Conservation (phyloP, 768 basidiomycete species). For the Leccinum arenicola region DNA sequence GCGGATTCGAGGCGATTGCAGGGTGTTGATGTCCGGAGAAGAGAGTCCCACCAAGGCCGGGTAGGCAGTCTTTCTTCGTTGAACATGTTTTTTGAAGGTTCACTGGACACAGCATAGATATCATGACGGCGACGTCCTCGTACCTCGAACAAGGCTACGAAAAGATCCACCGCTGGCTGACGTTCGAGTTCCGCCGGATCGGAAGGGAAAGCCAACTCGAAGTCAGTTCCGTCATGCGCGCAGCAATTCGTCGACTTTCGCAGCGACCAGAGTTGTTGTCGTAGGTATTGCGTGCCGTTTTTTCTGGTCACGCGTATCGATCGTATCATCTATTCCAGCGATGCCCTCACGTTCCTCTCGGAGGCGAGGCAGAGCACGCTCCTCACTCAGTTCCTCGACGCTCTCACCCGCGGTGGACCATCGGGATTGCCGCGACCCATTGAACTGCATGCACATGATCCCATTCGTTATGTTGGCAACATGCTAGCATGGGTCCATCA, state of each 20-base stretch:
- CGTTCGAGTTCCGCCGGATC: constrained; percentile 79
- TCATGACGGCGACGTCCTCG: constrained; percentile 78
- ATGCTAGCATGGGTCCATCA: constrained; percentile 99
- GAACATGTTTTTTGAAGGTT: not conserved
- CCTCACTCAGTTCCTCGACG: constrained; percentile 78
- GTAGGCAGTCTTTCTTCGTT: constrained; percentile 36
- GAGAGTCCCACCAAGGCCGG: constrained; percentile 76
- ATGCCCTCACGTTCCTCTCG: constrained; percentile 73
- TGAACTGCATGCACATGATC: constrained; percentile 97
- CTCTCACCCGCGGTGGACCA: constrained; percentile 84
- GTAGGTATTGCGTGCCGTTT: constrained; percentile 14
- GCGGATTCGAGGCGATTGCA: constrained; percentile 78
- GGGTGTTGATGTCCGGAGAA: constrained; percentile 83
- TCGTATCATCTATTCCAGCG: constrained; percentile 41
- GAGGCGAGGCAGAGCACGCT: constrained; percentile 81
- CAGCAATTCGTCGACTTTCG: constrained; percentile 72
- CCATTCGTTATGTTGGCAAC: constrained; percentile 93
- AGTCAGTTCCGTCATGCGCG: constrained; percentile 59
- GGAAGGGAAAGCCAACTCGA: constrained; percentile 74
- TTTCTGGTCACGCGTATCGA: not conserved
- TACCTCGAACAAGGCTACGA: constrained; percentile 88
- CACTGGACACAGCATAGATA: constrained; percentile 64
- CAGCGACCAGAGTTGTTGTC: constrained; percentile 72
- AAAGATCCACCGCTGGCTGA: constrained; percentile 83
- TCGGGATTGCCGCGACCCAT: constrained; percentile 88